Conservation (phyloP, 1,284 basidiomycete species). For the Gastroboletus turbinatus region DNA sequence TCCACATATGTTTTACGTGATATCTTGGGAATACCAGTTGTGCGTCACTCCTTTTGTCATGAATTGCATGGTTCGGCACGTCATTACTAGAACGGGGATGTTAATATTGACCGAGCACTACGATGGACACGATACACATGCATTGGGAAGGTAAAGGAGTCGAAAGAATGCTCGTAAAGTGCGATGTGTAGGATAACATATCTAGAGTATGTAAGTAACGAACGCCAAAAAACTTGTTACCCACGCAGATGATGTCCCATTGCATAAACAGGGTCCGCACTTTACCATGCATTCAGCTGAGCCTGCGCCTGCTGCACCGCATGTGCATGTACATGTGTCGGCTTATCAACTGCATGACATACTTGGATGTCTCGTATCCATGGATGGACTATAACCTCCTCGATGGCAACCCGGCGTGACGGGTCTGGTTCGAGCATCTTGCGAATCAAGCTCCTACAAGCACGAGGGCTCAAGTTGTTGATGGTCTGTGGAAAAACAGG, state of each 20-base stretch:
- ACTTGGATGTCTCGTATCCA: slow-evolving; percentile 85
- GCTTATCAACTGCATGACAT: slow-evolving; percentile 59
- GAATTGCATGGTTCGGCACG: background rate
- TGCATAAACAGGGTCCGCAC: background rate
- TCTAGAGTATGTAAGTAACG: slow-evolving; percentile 13
- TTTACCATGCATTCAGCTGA: slow-evolving; percentile 22
- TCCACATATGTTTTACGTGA: slow-evolving; percentile 9
- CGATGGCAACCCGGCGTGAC: slow-evolving; percentile 74
- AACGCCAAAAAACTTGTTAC: background rate
- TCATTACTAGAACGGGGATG: slow-evolving; percentile 5
- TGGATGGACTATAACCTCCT: slow-evolving; percentile 80
- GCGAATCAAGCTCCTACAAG: slow-evolving; percentile 83
- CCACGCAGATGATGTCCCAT: background rate
- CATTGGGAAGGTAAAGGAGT: slow-evolving; percentile 4
- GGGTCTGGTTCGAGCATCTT: slow-evolving; percentile 98
- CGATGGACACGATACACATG: slow-evolving; percentile 20
- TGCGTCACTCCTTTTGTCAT: no score
- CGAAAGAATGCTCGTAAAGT: slow-evolving; percentile 2
- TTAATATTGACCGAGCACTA: slow-evolving; percentile 19
- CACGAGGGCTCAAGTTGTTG: slow-evolving; percentile 85
- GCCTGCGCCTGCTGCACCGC: slow-evolving; percentile 51
- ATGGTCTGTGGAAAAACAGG: slow-evolving; percentile 70
- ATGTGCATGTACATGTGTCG: slow-evolving; percentile 68
- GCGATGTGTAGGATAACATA: slow-evolving; percentile 16
- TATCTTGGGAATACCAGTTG: slow-evolving; percentile 13